Conservation (phyloP, 1,284 basidiomycete genomes). For the Ceratobasidium sp. region DNA sequence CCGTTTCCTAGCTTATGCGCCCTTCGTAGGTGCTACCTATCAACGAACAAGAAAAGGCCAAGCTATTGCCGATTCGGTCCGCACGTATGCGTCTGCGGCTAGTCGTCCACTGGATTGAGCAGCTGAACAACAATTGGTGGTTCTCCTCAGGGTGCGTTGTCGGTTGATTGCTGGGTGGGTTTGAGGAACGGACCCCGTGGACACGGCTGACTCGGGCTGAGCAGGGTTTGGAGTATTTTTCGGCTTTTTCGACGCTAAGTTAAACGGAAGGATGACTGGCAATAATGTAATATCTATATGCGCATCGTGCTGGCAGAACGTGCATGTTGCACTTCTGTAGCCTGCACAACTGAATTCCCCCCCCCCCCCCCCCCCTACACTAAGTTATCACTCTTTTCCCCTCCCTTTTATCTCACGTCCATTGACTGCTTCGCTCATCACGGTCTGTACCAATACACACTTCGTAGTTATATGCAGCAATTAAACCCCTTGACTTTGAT, state of each 20-base stretch:
- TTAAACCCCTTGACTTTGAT: background rate
- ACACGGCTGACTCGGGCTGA: background rate
- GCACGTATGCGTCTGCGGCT: slow-evolving; percentile 78
- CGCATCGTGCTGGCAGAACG: background rate
- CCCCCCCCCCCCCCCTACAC: background rate
- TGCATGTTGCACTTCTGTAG: background rate
- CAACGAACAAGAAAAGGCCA: slow-evolving; percentile 91
- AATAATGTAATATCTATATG: slow-evolving; percentile 34
- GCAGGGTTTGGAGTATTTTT: slow-evolving; percentile 21
- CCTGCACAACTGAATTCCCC: background rate
- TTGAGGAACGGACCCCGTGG: background rate
- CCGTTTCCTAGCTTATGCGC: slow-evolving; percentile 1
- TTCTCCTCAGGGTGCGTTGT: slow-evolving; percentile 52
- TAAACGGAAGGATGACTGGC: slow-evolving; percentile 24
- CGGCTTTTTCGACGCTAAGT: slow-evolving; percentile 34
- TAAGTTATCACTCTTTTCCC: background rate
- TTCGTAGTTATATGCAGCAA: slow-evolving; percentile 34
- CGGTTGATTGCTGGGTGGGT: slow-evolving; percentile 30
- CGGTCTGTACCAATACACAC: slow-evolving; percentile 26
- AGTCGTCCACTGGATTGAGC: slow-evolving; percentile 93
- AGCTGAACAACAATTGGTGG: slow-evolving; percentile 72
- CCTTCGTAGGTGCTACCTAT: slow-evolving; percentile 80
- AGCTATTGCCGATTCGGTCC: slow-evolving; percentile 88
- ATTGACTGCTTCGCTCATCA: slow-evolving; percentile 13
- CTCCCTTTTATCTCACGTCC: background rate